phyloP scores from a whole-genome alignment of 1,139 yeast genomes.

The Yamadazyma diddensiae region DNA sequence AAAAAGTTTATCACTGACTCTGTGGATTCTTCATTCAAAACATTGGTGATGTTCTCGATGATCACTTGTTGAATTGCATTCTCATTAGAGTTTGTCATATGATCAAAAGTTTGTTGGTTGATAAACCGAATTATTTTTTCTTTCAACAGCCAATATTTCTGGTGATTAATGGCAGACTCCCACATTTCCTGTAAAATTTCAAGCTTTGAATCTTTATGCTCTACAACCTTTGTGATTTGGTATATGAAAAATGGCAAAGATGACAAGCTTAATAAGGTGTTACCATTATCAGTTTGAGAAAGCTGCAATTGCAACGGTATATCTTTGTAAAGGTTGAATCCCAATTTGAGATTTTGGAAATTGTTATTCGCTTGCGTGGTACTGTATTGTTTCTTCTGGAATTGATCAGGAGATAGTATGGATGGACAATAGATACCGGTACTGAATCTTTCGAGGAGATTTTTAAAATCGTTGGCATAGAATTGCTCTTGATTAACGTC shows the following conservation, averaged over 20 bases:
- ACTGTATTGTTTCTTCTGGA: conserved; percentile 21
- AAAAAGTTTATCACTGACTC: conserved; percentile 28
- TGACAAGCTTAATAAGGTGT: conserved; percentile 22
- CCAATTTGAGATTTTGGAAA: conserved; percentile 38
- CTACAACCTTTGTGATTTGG: conserved; percentile 22
- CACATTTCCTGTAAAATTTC: conserved; percentile 19
- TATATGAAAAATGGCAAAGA: conserved; percentile 37
- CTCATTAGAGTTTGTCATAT: conserved; percentile 19
- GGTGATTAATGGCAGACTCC: conserved; percentile 32
- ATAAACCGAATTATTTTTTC: conserved; percentile 26
- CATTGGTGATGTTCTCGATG: conserved; percentile 19
- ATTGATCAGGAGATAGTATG: conserved; percentile 25
- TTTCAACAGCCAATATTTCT: conserved; percentile 35
- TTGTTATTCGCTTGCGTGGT: conserved; percentile 30
- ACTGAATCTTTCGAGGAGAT: conserved; percentile 24
- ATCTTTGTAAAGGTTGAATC: conserved; percentile 42
- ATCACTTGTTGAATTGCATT: conserved; percentile 22
- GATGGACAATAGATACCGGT: conserved; percentile 45
- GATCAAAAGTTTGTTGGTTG: conserved; percentile 18
- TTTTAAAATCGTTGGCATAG: conserved; percentile 27
- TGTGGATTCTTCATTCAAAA: conserved; percentile 13
- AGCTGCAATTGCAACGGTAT: conserved; percentile 37
- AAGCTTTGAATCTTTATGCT: conserved; percentile 12
- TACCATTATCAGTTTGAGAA: conserved; percentile 15
- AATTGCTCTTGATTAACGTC: conserved; percentile 26